A percentile compares a stretch with the other conserved stretches of the same genome.
Evolutionary conservation across 2,329 filamentous ascomycete species (phyloP).

Genomic region (Xylaria polymorpha): DNA sequence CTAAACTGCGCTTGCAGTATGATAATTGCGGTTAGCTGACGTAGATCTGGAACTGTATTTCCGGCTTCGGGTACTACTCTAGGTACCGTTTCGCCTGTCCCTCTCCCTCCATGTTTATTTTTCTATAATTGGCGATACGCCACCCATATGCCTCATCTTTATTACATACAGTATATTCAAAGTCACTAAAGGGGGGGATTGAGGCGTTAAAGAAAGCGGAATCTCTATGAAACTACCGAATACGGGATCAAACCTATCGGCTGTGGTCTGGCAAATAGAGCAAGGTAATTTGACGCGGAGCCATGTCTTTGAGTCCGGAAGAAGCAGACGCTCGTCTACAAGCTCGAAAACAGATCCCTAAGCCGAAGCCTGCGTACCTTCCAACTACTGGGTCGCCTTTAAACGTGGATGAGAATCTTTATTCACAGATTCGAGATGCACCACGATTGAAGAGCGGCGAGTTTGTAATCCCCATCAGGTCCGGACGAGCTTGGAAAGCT

Average conservation of each 20-base stretch:
- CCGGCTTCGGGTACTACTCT: not conserved
- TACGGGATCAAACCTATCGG: not conserved
- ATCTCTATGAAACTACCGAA: not conserved
- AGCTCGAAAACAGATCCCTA: slow-evolving; percentile 58
- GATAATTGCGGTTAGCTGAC: not conserved
- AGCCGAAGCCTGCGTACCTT: slow-evolving; percentile 62
- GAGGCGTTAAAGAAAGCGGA: not conserved
- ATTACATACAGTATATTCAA: not conserved
- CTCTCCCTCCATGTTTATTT: not conserved
- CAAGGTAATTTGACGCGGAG: not conserved
- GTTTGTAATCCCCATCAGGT: slow-evolving; percentile 77
- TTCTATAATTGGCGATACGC: not conserved
- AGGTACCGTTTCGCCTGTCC: not conserved
- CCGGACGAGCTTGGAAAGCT: slow-evolving; percentile 78
- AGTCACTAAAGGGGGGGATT: not conserved
- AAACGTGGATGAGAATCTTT: slow-evolving; percentile 59
- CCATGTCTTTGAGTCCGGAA: slow-evolving; percentile 42
- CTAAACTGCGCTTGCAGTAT: not conserved
- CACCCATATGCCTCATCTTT: not conserved
- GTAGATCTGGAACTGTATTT: not conserved
- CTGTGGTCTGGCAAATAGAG: not conserved
- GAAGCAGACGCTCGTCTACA: slow-evolving; percentile 52
- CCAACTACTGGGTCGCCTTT: slow-evolving; percentile 57
- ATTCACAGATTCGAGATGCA: slow-evolving; percentile 70
- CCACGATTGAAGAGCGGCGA: slow-evolving; percentile 57